phyloP scores from a whole-genome alignment of 2,329 filamentous ascomycete genomes.

The Mycosphaerella sp. region DNA sequence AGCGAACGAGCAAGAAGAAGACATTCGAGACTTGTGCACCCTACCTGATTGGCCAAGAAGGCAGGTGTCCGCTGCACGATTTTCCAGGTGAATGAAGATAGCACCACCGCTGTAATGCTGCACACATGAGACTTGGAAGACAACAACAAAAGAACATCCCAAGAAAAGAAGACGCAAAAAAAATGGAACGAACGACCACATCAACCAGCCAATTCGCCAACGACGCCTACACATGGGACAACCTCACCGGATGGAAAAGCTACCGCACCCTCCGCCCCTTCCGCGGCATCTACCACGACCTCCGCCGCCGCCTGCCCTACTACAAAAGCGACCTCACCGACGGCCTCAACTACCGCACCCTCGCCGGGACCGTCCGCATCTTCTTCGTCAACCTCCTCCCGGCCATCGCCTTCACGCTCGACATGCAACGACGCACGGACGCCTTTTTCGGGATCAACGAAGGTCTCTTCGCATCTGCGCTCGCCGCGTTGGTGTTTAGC shows the following conservation, averaged over 20 bases:
- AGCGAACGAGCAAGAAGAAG: too few species aligned
- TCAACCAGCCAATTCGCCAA: slow-evolving; percentile 22
- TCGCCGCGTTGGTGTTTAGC: slow-evolving; percentile 53
- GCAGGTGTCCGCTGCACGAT: too few species aligned
- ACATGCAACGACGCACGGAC: slow-evolving; percentile 52
- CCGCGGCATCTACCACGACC: slow-evolving; percentile 51
- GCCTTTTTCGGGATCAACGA: slow-evolving; percentile 53
- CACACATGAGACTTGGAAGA: too few species aligned
- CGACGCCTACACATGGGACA: slow-evolving; percentile 36
- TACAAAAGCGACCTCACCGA: slow-evolving; percentile 53
- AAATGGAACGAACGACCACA: slow-evolving; percentile 4
- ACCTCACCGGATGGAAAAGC: slow-evolving; percentile 33
- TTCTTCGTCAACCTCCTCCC: slow-evolving; percentile 56
- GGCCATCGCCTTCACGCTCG: slow-evolving; percentile 53
- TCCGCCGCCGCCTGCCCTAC: slow-evolving; percentile 48
- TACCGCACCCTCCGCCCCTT: slow-evolving; percentile 40
- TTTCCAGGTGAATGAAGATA: too few species aligned
- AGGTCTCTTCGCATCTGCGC: slow-evolving; percentile 49
- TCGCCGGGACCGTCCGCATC: slow-evolving; percentile 52
- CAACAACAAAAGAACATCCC: too few species aligned
- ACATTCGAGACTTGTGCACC: too few species aligned
- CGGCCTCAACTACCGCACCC: slow-evolving; percentile 50
- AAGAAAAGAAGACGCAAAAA: background rate
- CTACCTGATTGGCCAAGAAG: too few species aligned
- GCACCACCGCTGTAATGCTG: too few species aligned